phyloP scores from a whole-genome alignment of 2,329 filamentous ascomycete species.

The Biscogniauxia sp. region DNA sequence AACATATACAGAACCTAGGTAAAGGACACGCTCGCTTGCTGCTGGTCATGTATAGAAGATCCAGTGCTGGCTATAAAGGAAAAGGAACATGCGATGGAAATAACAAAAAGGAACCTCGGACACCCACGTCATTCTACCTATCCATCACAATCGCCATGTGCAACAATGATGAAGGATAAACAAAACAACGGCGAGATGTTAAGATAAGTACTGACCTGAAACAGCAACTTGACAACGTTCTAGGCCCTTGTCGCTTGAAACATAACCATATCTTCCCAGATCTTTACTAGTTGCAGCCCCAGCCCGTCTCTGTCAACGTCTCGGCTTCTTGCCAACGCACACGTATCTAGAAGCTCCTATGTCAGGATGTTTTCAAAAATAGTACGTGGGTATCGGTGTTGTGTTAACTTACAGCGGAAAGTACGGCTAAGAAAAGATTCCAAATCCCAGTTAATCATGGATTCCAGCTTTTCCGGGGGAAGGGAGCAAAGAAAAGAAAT shows the following conservation, averaged over 20 bases:
- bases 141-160: neutral
- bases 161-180: neutral
- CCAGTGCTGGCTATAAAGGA: neutral
- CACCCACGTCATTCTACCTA: neutral
- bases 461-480: neutral
- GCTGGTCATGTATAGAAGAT: neutral
- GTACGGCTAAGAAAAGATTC: conserved; percentile 47
- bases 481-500: too few relatives aligned
- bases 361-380: conserved; percentile 11
- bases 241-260: neutral
- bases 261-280: conserved; percentile 4
- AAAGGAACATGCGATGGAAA: neutral
- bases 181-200: neutral
- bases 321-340: conserved; percentile 59
- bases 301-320: conserved; percentile 22
- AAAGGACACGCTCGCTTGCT: neutral
- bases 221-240: neutral
- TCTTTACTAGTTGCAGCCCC: neutral
- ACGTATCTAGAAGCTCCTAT: conserved; percentile 48
- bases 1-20: neutral
- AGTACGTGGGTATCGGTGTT: neutral
- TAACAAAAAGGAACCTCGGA: neutral
- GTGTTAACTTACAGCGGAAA: conserved; percentile 54
- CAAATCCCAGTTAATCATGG: neutral
- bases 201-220: neutral